Conservation (phyloP, 1,139 yeast genomes). For the Kurtzmaniella natalensis region DNA sequence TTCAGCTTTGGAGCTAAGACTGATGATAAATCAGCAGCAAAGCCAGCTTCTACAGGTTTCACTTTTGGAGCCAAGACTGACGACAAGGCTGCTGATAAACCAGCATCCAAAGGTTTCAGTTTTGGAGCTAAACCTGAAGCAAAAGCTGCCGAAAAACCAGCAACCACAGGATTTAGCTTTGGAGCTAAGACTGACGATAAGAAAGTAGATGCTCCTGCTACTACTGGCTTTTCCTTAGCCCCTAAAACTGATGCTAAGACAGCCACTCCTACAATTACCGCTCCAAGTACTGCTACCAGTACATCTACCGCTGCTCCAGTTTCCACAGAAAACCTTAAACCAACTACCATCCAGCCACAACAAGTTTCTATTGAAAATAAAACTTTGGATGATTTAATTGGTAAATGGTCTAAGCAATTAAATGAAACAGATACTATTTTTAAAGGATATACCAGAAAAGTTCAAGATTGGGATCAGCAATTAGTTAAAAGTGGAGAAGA, state of each 20-base stretch:
- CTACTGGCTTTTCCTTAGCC: conserved; percentile 12
- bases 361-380: conserved; percentile 84
- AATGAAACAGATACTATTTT: conserved; percentile 70
- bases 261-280: conserved; percentile 6
- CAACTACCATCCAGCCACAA: conserved; percentile 54
- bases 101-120: conserved; percentile 12
- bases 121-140: conserved; percentile 19
- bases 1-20: conserved; percentile 26
- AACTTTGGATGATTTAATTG: conserved; percentile 86
- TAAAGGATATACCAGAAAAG: conserved; percentile 69
- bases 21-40: conserved; percentile 10
- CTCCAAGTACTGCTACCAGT: conserved; percentile 3
- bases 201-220: conserved; percentile 15
- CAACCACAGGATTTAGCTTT: conserved; percentile 15
- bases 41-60: conserved; percentile 13
- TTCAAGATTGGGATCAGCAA: conserved; percentile 81
- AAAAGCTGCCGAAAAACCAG: conserved; percentile 13
- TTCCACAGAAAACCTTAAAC: conserved; percentile 31
- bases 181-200: conserved; percentile 19
- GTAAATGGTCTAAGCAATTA: conserved; percentile 89
- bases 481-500: conserved; percentile 84
- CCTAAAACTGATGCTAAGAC: conserved; percentile 12
- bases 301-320: conserved; percentile 16
- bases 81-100: conserved; percentile 14
- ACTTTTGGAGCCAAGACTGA: conserved; percentile 24